These are phyloP conservation scores for Aspergillus quadrilineatus DNA, from an alignment of 2,329 filamentous ascomycete species.

Conservation along the genomic window DNA sequence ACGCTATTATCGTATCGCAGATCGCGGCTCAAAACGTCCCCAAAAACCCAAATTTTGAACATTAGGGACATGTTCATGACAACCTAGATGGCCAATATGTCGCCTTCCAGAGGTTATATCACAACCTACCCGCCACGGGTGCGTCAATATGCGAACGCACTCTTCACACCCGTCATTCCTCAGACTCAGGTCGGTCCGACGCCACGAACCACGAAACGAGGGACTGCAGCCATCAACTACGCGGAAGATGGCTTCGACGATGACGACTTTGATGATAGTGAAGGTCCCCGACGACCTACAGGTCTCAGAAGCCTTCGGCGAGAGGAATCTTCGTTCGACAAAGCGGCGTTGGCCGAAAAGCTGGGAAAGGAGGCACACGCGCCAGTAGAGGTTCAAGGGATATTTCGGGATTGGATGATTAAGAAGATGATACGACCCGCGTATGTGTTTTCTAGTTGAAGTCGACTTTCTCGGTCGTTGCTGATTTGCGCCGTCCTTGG, in stretches of 20 bases:
- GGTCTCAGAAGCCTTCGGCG: slow-evolving; percentile 79
- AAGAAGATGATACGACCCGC: slow-evolving; percentile 57
- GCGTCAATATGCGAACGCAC: slow-evolving; percentile 85
- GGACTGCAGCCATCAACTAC: slow-evolving; percentile 95
- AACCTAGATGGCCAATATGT: slow-evolving; percentile 42
- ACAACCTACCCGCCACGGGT: slow-evolving; percentile 89
- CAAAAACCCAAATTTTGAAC: slow-evolving; percentile 17
- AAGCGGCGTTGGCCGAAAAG: slow-evolving; percentile 68
- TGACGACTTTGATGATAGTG: slow-evolving; percentile 60
- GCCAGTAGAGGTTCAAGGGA: slow-evolving; percentile 82
- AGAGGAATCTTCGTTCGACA: slow-evolving; percentile 66
- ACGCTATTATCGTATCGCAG: slow-evolving; percentile 20
- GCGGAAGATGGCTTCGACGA: slow-evolving; percentile 93
- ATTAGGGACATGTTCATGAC: slow-evolving; percentile 39
- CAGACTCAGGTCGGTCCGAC: slow-evolving; percentile 64
- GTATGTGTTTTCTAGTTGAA: slow-evolving; percentile 32
- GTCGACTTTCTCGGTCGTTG: slow-evolving; percentile 12
- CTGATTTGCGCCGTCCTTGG: slow-evolving; percentile 13
- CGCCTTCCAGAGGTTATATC: slow-evolving; percentile 79
- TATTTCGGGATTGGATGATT: slow-evolving; percentile 95
- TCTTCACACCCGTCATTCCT: slow-evolving; percentile 80
- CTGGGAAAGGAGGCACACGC: slow-evolving; percentile 76
- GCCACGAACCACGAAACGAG: slow-evolving; percentile 90
- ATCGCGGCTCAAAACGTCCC: slow-evolving; percentile 22
- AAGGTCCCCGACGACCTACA: slow-evolving; percentile 70